These are phyloP conservation scores for Limonium bicolor DNA, from an alignment of 148 eudicot genomes.

Conservation along the genomic window DNA sequence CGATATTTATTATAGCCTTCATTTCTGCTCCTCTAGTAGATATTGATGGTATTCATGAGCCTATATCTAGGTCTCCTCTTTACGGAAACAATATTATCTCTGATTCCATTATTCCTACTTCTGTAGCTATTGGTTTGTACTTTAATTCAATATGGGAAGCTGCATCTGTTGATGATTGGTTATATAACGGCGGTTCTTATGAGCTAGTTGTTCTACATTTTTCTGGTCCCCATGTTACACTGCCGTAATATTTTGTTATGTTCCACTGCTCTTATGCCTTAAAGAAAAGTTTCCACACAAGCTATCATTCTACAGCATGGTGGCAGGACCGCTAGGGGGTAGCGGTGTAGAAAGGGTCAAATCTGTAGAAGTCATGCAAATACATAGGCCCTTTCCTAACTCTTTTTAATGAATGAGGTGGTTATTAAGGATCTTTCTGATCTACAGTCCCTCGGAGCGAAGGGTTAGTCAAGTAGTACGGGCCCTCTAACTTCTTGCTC, in stretches of 20 bases:
- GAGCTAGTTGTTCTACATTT: constrained; percentile 11
- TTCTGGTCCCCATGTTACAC: no score
- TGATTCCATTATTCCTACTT: constrained; percentile 1
- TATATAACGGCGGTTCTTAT: constrained; percentile 14
- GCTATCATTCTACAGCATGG: not conserved
- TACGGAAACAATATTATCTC: not conserved
- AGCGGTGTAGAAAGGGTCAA: constrained; percentile 7
- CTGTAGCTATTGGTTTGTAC: not conserved
- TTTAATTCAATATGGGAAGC: constrained; percentile 8
- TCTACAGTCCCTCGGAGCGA: constrained; percentile 2
- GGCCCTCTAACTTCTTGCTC: no score
- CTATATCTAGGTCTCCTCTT: not conserved
- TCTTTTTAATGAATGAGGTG: constrained; percentile 5
- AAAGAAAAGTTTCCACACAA: no score
- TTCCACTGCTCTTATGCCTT: no score
- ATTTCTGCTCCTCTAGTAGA: constrained; percentile 1
- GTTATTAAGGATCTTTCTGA: constrained; percentile 5
- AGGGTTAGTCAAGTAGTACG: no score
- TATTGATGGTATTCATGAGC: constrained; percentile 3
- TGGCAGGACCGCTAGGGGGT: not conserved
- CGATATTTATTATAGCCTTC: constrained; percentile 2
- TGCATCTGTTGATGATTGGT: constrained; percentile 10
- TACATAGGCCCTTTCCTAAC: constrained; percentile 3
- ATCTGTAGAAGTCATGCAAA: constrained; percentile 7
- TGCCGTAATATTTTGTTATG: no score